Conservation (phyloP, 306 rosid species). For the Rosa rugosa region DNA sequence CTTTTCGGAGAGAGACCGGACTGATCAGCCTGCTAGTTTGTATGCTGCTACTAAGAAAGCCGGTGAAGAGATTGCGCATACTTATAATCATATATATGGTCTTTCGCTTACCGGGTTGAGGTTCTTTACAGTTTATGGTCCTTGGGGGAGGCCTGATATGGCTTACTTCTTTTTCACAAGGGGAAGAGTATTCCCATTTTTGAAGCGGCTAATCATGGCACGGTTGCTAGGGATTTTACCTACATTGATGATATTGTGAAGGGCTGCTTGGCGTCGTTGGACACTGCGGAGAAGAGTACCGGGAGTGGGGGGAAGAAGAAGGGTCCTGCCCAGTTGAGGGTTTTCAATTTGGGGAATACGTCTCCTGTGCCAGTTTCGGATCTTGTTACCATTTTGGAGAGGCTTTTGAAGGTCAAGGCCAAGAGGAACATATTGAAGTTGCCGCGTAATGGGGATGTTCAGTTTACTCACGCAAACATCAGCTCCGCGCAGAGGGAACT, state of each 20-base stretch:
- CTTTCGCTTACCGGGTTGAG: slow-evolving; percentile 91
- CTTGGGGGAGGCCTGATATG: slow-evolving; percentile 99
- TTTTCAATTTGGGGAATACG: slow-evolving; percentile 91
- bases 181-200: slow-evolving; percentile 79
- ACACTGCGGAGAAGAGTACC: slow-evolving; percentile 92
- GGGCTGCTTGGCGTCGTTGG: slow-evolving; percentile 90
- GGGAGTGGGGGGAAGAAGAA: slow-evolving; percentile 97
- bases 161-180: slow-evolving; percentile 93
- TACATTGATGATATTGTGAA: slow-evolving; percentile 95
- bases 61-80: slow-evolving; percentile 97
- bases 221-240: slow-evolving; percentile 92
- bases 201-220: slow-evolving; percentile 83
- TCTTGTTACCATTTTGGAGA: slow-evolving; percentile 90
- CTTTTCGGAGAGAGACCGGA: slow-evolving; percentile 81
- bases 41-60: slow-evolving; percentile 99
- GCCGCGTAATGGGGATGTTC: slow-evolving; percentile 97
- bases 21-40: slow-evolving; percentile 93
- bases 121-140: slow-evolving; percentile 95
- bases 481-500: slow-evolving; percentile 85
- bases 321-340: slow-evolving; percentile 86
- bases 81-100: slow-evolving; percentile 89
- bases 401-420: slow-evolving; percentile 84
- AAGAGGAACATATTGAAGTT: slow-evolving; percentile 71
- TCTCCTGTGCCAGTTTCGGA: slow-evolving; percentile 86
- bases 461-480: slow-evolving; percentile 88